A percentile compares a stretch with the other conserved stretches of the same genome.
These are phyloP conservation scores for Ophiostoma triangulosporum DNA, from an alignment of 2,329 filamentous ascomycete genomes.

Conservation along the genomic window DNA sequence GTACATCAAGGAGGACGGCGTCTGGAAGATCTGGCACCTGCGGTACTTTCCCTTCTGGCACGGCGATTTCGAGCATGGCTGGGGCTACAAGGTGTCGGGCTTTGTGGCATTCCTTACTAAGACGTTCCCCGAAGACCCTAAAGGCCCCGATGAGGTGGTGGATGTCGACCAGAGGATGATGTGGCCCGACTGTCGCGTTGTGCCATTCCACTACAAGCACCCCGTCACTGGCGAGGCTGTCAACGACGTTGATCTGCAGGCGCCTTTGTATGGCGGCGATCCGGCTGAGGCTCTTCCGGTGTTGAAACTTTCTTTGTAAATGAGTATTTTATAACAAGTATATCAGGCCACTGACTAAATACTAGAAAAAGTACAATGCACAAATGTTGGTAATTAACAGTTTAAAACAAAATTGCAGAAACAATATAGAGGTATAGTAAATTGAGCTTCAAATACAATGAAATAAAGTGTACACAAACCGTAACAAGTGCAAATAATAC, in stretches of 20 bases:
- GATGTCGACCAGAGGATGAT: conserved; percentile 34
- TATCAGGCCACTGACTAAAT: no score
- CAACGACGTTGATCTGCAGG: conserved; percentile 32
- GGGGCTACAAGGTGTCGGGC: conserved; percentile 38
- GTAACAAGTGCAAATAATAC: no score
- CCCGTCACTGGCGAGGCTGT: conserved; percentile 33
- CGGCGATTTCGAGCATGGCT: conserved; percentile 37
- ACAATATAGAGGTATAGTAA: no score
- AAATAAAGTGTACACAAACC: no score
- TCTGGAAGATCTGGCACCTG: conserved; percentile 40
- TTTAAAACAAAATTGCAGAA: no score
- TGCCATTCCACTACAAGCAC: conserved; percentile 40
- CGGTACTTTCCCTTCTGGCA: conserved; percentile 47
- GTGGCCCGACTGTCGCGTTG: conserved; percentile 41
- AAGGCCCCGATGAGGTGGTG: conserved; percentile 38
- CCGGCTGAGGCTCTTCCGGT: conserved; percentile 26
- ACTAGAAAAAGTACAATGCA: no score
- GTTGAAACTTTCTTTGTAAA: conserved; percentile 23
- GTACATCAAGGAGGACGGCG: conserved; percentile 40
- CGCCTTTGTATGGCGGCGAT: conserved; percentile 30
- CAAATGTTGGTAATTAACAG: no score
- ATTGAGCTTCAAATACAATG: no score
- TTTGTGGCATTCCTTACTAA: conserved; percentile 37
- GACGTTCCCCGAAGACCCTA: conserved; percentile 35
- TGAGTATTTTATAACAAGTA: no score